These are phyloP conservation scores for Symbiodinium pilosum DNA, from an alignment of 73 alveolate genomes.

Conservation along the genomic window DNA sequence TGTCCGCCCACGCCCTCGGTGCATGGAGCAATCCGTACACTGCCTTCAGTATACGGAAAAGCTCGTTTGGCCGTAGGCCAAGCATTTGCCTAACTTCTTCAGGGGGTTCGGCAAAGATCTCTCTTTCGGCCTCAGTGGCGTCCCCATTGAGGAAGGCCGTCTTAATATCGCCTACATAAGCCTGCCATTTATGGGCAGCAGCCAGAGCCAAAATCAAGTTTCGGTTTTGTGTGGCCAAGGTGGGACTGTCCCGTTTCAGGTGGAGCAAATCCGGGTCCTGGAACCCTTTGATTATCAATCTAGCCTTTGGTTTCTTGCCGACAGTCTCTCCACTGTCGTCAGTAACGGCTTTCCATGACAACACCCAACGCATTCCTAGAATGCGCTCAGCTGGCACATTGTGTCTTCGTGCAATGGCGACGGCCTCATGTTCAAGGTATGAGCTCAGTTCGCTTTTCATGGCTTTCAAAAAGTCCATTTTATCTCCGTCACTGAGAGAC, in stretches of 20 bases:
- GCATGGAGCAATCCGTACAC: slow-evolving; percentile 4
- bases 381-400: neutral
- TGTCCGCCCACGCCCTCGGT: neutral
- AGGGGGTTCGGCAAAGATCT: slow-evolving; percentile 19
- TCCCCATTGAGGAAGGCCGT: slow-evolving; percentile 24
- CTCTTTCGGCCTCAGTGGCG: neutral
- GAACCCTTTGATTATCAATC: slow-evolving; percentile 12
- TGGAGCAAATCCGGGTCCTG: slow-evolving; percentile 32
- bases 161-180: neutral
- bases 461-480: neutral
- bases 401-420: neutral
- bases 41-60: slow-evolving; percentile 1
- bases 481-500: neutral
- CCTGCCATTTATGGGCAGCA: neutral
- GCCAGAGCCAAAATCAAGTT: neutral
- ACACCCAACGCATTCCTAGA: slow-evolving; percentile 29
- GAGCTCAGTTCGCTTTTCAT: slow-evolving; percentile 19
- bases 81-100: neutral
- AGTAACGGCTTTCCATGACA: neutral
- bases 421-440: slow-evolving; percentile 43
- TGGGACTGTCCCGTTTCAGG: neutral
- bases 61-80: neutral
- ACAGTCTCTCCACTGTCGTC: neutral
- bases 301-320: slow-evolving; percentile 16
- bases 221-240: neutral